Evolutionary conservation across 148 eudicot genomes (phyloP), one percentile per base, ranked within the genome.

Genomic region (Fallopia convolvulus): DNA sequence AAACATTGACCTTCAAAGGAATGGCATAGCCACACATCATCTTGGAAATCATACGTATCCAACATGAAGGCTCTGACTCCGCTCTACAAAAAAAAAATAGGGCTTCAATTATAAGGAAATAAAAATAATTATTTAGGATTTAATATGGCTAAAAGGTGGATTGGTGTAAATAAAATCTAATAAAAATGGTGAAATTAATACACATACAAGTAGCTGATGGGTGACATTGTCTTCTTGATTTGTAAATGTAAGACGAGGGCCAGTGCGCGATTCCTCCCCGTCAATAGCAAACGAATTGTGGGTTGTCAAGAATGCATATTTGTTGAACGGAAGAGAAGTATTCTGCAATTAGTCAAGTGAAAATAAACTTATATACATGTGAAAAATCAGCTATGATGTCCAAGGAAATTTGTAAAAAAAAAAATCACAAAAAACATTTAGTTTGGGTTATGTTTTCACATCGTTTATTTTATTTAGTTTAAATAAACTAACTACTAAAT

Each of bases 161-260:
- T 26, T 26, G 30, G 30, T 11, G 11, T 8, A 56, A 56, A 6
- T n/a, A 3, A 21, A 56, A 56, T 12, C 2, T 5, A 56, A 17
- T 13, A 53, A 55, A 49, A 5, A 39, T 56, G 3, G 68, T 40
- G 8, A 30, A 23, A 61, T 9, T 33, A 42, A 33, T 44, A 44
- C 47, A 66, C 47, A 10, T 80, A 93, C 98, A 72, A 84, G 81
- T 14, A 93, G 92, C 75, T 93, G 98, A 50, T 88, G 84, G 20
- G 98, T 85, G 74, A 93, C 72, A 12, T 30, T 88, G 50, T 91
- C 96, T 85, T 93, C 98, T 82, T 93, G 98, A 82, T 88, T 91
- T 17, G 83, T 83, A 77, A 85, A 21, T 56, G 98, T 84, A 20
- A 91, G 17, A 76, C 89, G 80, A 0, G 88, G 90, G 77, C 92